phyloP scores from a whole-genome alignment of 1,284 basidiomycete species.

The Leccinum griseonigrum region DNA sequence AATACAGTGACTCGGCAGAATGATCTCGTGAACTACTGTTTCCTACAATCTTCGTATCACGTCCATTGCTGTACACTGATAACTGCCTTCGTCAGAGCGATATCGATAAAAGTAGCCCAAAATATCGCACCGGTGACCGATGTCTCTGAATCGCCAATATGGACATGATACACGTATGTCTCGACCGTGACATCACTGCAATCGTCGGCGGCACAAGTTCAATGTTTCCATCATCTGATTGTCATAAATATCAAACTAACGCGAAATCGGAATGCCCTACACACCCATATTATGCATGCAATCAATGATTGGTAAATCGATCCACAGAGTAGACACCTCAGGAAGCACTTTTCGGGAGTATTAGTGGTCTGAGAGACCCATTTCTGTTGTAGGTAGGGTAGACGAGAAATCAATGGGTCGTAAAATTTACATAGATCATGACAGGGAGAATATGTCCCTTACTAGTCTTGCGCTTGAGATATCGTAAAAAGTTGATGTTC shows the following conservation, averaged over 20 bases:
- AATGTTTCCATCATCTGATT: not conserved
- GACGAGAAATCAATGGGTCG: not conserved
- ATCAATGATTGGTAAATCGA: not conserved
- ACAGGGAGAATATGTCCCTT: constrained; percentile 5
- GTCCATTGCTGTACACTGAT: too few relatives aligned
- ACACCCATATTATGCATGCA: not conserved
- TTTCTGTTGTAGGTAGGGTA: too few relatives aligned
- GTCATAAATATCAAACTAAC: not conserved
- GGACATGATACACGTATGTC: not conserved
- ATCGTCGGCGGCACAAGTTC: not conserved
- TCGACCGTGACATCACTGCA: not conserved
- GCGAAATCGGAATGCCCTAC: not conserved
- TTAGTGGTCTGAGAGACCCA: too few relatives aligned
- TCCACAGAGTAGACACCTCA: not conserved
- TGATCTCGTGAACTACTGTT: not conserved
- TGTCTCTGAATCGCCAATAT: too few relatives aligned
- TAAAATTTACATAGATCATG: not conserved
- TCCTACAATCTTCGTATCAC: too few relatives aligned
- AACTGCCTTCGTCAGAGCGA: too few relatives aligned
- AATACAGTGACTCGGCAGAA: not conserved
- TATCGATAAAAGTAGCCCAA: too few relatives aligned
- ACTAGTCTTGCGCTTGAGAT: not conserved
- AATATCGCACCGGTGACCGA: too few relatives aligned
- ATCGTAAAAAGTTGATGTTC: not conserved
- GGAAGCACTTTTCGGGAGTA: too few relatives aligned